phyloP scores from a whole-genome alignment of 108 stramenopile genomes.

The Skeletonema costatum region DNA sequence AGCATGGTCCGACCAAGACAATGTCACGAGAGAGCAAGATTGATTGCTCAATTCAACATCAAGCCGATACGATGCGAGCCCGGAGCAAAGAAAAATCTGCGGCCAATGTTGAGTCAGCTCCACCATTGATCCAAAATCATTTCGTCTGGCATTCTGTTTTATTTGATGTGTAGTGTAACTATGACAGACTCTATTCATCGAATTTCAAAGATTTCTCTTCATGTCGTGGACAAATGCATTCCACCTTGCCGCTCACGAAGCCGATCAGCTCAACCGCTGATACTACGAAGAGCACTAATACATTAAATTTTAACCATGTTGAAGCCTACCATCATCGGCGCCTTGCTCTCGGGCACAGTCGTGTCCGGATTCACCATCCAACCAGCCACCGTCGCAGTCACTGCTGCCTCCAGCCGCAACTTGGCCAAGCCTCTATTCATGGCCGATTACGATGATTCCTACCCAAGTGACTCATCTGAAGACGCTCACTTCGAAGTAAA shows the following conservation, averaged over 20 bases:
- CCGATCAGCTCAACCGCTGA: no score
- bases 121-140: background rate
- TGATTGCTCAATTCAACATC: background rate
- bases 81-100: background rate
- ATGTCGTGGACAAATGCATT: no score
- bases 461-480: constrained; percentile 72
- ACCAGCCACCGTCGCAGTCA: background rate
- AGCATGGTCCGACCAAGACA: no score
- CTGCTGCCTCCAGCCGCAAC: background rate
- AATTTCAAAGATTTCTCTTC: no score
- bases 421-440: constrained; percentile 24
- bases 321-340: constrained; percentile 1
- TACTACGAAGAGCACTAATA: background rate
- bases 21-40: no score
- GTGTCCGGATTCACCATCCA: constrained; percentile 3
- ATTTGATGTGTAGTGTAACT: background rate
- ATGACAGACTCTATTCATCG: background rate
- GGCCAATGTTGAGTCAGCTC: background rate
- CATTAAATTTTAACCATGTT: background rate
- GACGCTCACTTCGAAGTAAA: constrained; percentile 57
- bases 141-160: background rate
- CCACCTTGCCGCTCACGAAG: no score
- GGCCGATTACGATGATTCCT: constrained; percentile 52
- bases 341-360: constrained; percentile 1
- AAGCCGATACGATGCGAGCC: no score